Evolutionary conservation across 1,284 basidiomycete genomes (phyloP), one percentile per base, ranked within the genome.

Genomic region (Cryptococcus neoformans): DNA sequence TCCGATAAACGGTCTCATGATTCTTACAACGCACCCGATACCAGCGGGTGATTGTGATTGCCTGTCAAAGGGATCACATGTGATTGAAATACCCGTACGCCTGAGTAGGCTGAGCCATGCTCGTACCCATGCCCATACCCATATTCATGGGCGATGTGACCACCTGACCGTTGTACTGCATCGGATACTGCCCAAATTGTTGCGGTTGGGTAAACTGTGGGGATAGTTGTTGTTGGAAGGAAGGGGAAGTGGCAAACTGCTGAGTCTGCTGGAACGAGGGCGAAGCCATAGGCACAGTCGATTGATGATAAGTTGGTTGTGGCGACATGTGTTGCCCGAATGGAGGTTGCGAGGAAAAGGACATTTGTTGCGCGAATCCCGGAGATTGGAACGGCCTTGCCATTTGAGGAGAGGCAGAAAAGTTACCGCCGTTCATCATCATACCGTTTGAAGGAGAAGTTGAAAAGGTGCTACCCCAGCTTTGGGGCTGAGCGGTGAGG

Each of bases 401-500:
- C 40, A 41, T 41, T 49, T 51, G 49, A 11, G 49, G 49, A 8
- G 36, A 41, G 39, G 16, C 17, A 11, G 35, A 39, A 38, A 17
- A 38, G 39, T 9, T 11, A 28, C 28, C 4, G 28, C 28, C 28
- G 28, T 28, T 28, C 28, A 28, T 28, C 38, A 28, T 39, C 39
- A 51, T 51, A 35, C 21, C 28, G 14, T 44, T 42, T 16, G 28
- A 41, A 36, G 17, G 44, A 44, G 41, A 51, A 38, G n/a, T 16
- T 37, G 44, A 17, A 42, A 44, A 12, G 48, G 41, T 44, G 28
- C 34, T 49, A 41, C 39, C 47, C 52, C 49, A 21, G 53, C 46
- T 17, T 28, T 16, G 16, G 21, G 48, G 44, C 14, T 58, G 34
- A 39, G 41, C 21, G 41, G 40, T 16, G 44, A 54, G n/a, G 51